Evolutionary conservation across 2,329 filamentous ascomycete species (phyloP).

Genomic region (Elsinoe perseae): DNA sequence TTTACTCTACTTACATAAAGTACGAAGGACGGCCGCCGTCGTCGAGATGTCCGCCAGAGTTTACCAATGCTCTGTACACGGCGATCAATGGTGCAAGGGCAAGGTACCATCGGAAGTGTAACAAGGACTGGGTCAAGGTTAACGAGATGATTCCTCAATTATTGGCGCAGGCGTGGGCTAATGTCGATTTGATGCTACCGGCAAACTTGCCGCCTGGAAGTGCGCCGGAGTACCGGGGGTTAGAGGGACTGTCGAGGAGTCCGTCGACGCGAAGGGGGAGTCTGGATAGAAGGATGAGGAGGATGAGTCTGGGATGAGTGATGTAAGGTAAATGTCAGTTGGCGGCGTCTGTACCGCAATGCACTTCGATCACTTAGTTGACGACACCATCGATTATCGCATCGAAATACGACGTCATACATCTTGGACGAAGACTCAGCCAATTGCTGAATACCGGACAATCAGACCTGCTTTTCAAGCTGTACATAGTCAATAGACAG

Average conservation of each 20-base stretch:
- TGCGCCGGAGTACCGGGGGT: neutral
- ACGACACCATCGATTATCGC: too few species aligned
- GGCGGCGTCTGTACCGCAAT: neutral
- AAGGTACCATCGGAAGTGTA: neutral
- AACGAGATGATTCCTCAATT: neutral
- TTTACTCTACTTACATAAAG: neutral
- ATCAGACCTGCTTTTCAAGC: neutral
- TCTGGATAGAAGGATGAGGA: neutral
- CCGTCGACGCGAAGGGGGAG: neutral
- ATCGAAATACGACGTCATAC: too few species aligned
- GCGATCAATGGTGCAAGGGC: neutral
- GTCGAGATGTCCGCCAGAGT: neutral
- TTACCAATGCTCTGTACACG: neutral
- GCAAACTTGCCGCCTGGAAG: neutral
- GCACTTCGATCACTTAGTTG: too few species aligned
- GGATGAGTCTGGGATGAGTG: slow-evolving; percentile 6
- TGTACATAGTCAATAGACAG: neutral
- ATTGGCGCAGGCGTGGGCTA: neutral
- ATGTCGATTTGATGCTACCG: neutral
- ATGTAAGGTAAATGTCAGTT: neutral
- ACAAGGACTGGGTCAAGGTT: neutral
- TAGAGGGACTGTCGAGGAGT: neutral
- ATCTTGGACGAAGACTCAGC: too few species aligned
- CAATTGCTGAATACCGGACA: too few species aligned
- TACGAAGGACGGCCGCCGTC: neutral